Conservation (phyloP, 2,329 filamentous ascomycete species). For the Hymenoscyphus linearis region DNA sequence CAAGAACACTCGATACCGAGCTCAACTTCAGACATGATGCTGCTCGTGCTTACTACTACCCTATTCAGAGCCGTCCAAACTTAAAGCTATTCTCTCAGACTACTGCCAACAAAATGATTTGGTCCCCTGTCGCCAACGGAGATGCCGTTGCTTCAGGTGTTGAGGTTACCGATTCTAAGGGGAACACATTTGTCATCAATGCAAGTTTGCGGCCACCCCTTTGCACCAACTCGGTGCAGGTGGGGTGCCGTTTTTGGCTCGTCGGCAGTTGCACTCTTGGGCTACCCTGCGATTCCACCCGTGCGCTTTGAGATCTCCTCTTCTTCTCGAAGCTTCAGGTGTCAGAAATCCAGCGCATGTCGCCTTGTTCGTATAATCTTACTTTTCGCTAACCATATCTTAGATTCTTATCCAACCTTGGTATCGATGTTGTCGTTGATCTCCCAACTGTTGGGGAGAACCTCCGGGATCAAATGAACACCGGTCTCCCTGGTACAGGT, state of each 20-base stretch:
- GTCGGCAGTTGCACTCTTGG: no score
- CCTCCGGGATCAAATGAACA: constrained; percentile 30
- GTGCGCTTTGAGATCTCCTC: constrained; percentile 24
- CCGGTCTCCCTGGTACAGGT: constrained; percentile 23
- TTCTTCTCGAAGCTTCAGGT: constrained; percentile 33
- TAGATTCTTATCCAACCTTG: constrained; percentile 2
- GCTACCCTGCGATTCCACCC: no score
- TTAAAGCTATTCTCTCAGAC: constrained; percentile 27
- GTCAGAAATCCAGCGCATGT: constrained; percentile 22
- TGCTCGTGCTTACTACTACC: constrained; percentile 39
- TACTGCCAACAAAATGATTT: constrained; percentile 14
- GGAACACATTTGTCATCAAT: constrained; percentile 17
- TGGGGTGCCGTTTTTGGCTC: no score
- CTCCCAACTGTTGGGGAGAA: constrained; percentile 38
- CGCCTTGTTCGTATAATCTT: constrained; percentile 11
- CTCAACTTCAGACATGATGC: constrained; percentile 37
- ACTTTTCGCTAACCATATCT: not conserved
- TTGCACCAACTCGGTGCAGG: no score
- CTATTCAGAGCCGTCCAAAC: constrained; percentile 35
- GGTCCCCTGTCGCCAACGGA: not conserved
- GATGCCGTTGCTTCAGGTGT: constrained; percentile 6
- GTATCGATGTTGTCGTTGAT: constrained; percentile 29
- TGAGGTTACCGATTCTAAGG: constrained; percentile 27
- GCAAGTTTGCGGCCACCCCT: no score
- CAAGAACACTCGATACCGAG: constrained; percentile 37